Evolutionary conservation across 2,329 filamentous ascomycete genomes (phyloP), one percentile per base, ranked within the genome.

Genomic region (Penicillium carneum): DNA sequence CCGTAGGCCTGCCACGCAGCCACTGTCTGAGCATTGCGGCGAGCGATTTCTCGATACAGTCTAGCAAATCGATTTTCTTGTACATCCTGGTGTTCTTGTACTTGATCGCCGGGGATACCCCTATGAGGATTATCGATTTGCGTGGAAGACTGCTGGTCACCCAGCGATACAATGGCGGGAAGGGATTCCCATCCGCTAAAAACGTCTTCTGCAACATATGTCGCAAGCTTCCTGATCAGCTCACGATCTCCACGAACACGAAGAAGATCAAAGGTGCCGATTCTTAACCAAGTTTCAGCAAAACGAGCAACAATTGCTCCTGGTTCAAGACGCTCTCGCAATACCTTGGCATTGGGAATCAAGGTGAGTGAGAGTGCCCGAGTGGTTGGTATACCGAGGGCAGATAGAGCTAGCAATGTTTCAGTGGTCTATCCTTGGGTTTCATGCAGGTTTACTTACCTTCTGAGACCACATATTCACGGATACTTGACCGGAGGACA

Each of bases 1-100:
- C 92, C 95, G 72, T 98, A 98, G 0, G 92, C 93, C 80, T 99
- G 96, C 94, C 95, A 98, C 68, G 90, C 86, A 11, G 95, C 95
- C 1, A 98, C 93, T 0, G 91, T 96, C 61, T 85, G 83, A 1
- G 95, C 95, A 73, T 97, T 99, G 34, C 91, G 87, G 43, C 92
- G 87, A 4, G 88, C 88, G 58, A 99, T 88, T 72, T 96, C 93
- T 38, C 95, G 88, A 76, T 96, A 99, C 0, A 99, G 81, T 16
- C 93, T 86, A 0, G 90, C 84, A 75, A 95, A 99, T 34, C 94
- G 86, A 74, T 99, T 99, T 74, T 97, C 90, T 61, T 89, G 86
- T 4, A 85, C 79, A 2, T 88, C 87, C 2, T 84, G 77, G 5
- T 87, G 84, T 2, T 92, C 92, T 77, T 97, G 86, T 7, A 90